Evolutionary conservation across 2,329 filamentous ascomycete genomes (phyloP), one percentile per base, ranked within the genome.

Genomic region (Curvularia lunata): DNA sequence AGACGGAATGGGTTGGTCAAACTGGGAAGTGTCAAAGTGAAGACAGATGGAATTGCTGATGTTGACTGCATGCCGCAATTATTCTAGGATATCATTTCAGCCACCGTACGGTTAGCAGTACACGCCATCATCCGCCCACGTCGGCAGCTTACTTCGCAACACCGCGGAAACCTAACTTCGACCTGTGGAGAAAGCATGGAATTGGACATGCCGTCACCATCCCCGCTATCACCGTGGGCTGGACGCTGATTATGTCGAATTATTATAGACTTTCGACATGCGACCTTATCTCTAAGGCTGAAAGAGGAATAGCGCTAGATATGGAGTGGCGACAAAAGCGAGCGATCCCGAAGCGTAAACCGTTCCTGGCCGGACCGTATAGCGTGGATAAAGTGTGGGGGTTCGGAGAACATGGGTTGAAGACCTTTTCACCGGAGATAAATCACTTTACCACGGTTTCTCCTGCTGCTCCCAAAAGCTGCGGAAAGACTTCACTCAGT

Each of bases 241-340:
- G 51, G 45, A 52, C 42, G 42, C 25, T 45, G 54, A 37, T 54
- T 40, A 57, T 52, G 40, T 40, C 32, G 27, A 54, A 61, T 56
- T 52, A 54, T 43, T 45, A 58, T 54, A 52, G 52, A 61, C 41
- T 13, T 62, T 46, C 50, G 53, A 56, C 67, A 72, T 73, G 71
- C 72, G 64, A 64, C 66, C 73, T 76, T 76, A 76, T 76, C 73
- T 75, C 62, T 67, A 30, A 48, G 47, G 38, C 63, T 27, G 50
- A 52, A 52, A 70, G 63, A 48, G 63, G 68, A 21, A 50, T 73
- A 71, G 71, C 59, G 67, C 52, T 32, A 32, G 42, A 63, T 30
- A 32, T 13, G 27, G 30, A 37, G 58, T 62, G 56, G 54, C 53
- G 23, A 63, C 12, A 41, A 34, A 46, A 42, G 42, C 43, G 27